Conservation (phyloP, 306 rosid species). For the Trifolium pratense region DNA sequence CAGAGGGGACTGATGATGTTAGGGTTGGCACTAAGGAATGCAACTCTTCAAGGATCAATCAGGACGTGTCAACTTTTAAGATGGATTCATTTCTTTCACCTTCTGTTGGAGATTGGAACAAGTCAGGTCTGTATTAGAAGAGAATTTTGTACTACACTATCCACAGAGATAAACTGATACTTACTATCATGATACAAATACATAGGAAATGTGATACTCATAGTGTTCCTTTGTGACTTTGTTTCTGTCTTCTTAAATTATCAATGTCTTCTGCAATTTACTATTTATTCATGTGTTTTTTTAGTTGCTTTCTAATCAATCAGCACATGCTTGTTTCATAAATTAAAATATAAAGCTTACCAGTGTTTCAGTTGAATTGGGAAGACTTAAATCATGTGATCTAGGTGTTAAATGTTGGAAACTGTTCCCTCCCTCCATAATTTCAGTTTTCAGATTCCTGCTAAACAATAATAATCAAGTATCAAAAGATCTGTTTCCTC, state of each 20-base stretch:
- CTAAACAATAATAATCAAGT: slow-evolving; percentile 7
- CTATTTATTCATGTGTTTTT: too few species aligned
- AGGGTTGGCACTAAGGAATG: slow-evolving; percentile 29
- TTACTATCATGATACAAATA: not conserved
- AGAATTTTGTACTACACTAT: slow-evolving; percentile 2
- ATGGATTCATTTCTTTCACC: slow-evolving; percentile 46
- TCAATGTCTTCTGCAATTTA: slow-evolving; percentile 4
- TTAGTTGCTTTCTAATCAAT: too few species aligned
- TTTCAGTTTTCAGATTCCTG: slow-evolving; percentile 15
- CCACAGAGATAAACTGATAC: slow-evolving; percentile 7
- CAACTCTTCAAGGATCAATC: slow-evolving; percentile 42
- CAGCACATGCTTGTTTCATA: slow-evolving; percentile 17
- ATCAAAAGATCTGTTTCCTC: slow-evolving; percentile 20
- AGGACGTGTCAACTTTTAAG: slow-evolving; percentile 44
- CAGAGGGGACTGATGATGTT: slow-evolving; percentile 47
- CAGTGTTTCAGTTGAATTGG: not conserved
- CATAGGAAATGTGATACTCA: slow-evolving; percentile 30
- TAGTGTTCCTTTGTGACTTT: slow-evolving; percentile 11
- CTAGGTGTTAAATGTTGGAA: slow-evolving; percentile 14
- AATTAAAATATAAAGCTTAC: slow-evolving; percentile 25
- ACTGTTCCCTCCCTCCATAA: not conserved
- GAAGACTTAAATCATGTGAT: not conserved
- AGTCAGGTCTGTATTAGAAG: slow-evolving; percentile 50
- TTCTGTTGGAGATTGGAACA: slow-evolving; percentile 44
- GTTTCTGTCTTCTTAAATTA: slow-evolving; percentile 3